Percentiles rank a stretch among this genome's conserved stretches.
Evolutionary conservation across 257 asterid species (phyloP).

Genomic region (Rauvolfia tetraphylla): DNA sequence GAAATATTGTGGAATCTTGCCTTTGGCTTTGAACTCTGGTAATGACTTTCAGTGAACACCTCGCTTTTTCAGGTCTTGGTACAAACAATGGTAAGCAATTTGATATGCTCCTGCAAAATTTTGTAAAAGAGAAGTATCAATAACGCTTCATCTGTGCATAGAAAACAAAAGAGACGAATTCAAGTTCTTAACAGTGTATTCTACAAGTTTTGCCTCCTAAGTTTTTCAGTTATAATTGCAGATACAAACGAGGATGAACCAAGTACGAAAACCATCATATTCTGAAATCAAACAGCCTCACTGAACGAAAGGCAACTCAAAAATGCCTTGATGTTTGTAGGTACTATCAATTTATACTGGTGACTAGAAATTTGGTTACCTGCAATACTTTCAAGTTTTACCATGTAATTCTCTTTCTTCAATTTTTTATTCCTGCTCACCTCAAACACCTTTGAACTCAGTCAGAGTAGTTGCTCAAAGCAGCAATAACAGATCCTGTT

Average conservation of each 20-base stretch:
- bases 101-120: background rate
- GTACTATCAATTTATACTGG: background rate
- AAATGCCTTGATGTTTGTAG: background rate
- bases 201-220: background rate
- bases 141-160: background rate
- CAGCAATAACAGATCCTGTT: slow-evolving; percentile 84
- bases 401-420: background rate
- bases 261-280: background rate
- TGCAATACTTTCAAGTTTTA: background rate
- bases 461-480: slow-evolving; percentile 75
- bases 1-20: background rate
- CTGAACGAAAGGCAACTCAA: background rate
- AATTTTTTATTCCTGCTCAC: slow-evolving; percentile 6
- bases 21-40: background rate
- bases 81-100: background rate
- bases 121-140: background rate
- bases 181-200: background rate
- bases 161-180: background rate
- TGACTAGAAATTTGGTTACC: background rate
- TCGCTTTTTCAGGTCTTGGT: background rate
- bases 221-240: background rate
- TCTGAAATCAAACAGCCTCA: background rate
- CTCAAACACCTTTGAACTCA: slow-evolving; percentile 27
- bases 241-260: background rate
- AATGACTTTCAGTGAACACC: background rate